Evolutionary conservation across 2,329 filamentous ascomycete species (phyloP), one percentile per base, ranked within the genome.

Genomic region (Penicillium sp.): DNA sequence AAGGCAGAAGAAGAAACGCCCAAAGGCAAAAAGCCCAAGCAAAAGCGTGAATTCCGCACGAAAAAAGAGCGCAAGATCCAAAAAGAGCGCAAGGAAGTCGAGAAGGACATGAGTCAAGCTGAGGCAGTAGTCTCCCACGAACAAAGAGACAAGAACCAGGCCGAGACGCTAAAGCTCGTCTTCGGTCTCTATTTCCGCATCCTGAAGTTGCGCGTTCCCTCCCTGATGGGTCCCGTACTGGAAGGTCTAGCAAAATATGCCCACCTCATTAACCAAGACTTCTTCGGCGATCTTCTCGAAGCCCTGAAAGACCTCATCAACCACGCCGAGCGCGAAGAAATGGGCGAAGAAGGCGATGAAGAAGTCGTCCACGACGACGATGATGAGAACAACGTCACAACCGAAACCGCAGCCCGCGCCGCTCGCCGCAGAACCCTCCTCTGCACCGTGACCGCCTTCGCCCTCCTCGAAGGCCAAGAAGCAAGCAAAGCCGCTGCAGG

Each of bases 211-310:
- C 83, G 90, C 22, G 80, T 83, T 19, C 85, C 89, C 12, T 83
- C 87, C 58, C 81, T 99, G 14, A 97, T 96, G 89, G 93, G 93
- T n/a, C 91, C 92, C 12, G 91, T 96, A 0, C 80, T 99, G 4
- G 93, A 97, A 74, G 93, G 93, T 25, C 76, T 99, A 18, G 91
- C 92, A 42, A 90, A 90, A 66, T 99, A 95, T 66, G 86, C 91
- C 3, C 93, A 96, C 67, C 80, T 99, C 52, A 99, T 99, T 78
- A 99, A 99, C 74, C 90, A 99, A 66, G 89, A 99, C 67, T 97
- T 99, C 76, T 99, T 99, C 63, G 93, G 92, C 25, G 93, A 99
- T 66, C 79, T 99, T 27, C 81, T 99, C 10, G 93, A 97, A 72
- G 92, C 90, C 0, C 77, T 99, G 33, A 95, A 95, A 69, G 93